A percentile compares a stretch with the other conserved stretches of the same genome.
Evolutionary conservation across 768 basidiomycete genomes (phyloP).

Genomic region (Sarcodon sp.): DNA sequence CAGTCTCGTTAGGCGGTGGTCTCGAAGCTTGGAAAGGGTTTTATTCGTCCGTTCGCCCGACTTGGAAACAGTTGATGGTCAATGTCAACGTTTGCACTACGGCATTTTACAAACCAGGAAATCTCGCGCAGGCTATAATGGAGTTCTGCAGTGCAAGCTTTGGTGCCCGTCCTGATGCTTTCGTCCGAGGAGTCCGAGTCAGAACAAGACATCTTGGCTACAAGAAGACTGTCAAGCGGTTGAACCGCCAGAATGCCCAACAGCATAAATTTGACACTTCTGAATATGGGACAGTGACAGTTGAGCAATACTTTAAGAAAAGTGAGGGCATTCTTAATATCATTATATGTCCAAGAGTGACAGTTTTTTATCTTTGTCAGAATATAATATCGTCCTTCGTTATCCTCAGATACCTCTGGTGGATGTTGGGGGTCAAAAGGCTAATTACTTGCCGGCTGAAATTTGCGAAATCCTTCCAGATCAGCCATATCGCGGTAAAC

Average conservation of each 20-base stretch:
- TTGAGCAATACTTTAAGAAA: constrained; percentile 31
- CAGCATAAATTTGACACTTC: constrained; percentile 27
- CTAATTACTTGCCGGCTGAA: constrained; percentile 31
- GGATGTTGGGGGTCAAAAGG: constrained; percentile 32
- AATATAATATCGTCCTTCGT: constrained; percentile 26
- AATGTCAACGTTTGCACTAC: constrained; percentile 42
- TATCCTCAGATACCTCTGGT: constrained; percentile 30
- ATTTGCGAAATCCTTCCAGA: constrained; percentile 32
- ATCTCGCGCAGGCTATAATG: constrained; percentile 29
- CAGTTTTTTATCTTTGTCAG: constrained; percentile 12
- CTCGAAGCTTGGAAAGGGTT: constrained; percentile 47
- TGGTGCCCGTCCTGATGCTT: constrained; percentile 45
- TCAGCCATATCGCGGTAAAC: constrained; percentile 33
- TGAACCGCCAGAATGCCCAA: constrained; percentile 27
- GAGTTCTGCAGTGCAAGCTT: constrained; percentile 34
- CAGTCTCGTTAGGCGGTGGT: constrained; percentile 30
- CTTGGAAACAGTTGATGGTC: constrained; percentile 34
- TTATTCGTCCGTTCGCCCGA: constrained; percentile 25
- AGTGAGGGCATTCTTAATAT: constrained; percentile 18
- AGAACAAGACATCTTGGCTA: constrained; percentile 62
- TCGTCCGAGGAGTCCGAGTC: constrained; percentile 55
- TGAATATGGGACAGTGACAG: constrained; percentile 26
- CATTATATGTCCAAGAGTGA: background rate
- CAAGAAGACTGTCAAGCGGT: constrained; percentile 53
- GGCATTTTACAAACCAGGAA: constrained; percentile 29